Evolutionary conservation across 345 rosid genomes (phyloP), one percentile per base, ranked within the genome.

Genomic region (Arabis alpina): DNA sequence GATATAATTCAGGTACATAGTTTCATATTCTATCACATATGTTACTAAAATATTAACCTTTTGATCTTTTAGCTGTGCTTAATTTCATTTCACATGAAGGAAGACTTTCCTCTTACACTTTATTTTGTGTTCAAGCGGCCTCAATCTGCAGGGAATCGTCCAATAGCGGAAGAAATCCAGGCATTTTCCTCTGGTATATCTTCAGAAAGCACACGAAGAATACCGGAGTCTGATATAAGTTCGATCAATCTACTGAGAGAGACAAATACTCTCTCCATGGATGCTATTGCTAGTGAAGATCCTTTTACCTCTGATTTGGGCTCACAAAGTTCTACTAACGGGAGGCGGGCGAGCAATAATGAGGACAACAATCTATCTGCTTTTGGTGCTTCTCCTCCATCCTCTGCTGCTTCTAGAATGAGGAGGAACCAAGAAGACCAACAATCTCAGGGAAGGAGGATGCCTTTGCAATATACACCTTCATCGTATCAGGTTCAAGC

Each of bases 1-100:
- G 96, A 88, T 81, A 78, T 90, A 48, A 87, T 93, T 78, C 97
- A 93, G 92, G 98, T 93, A 82, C 65, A 54, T 52, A 34, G 63
- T 67, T 74, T 14, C 40, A 36, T 62, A 39, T 39, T 54, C 10
- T 39, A 5, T 36, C 49, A 40, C 53, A 19, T 19, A 63, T 45
- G 53, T 45, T 53, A 24, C 10, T 52, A 13, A 28, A 24, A 43
- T 39, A 13, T 58, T 23, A 16, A 27, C 4, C 2, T 34, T 37
- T 55, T 51, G 42, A 71, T 40, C 27, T 11, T 62, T 57, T 64
- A 2, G 45, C 52, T 62, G 19, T 6, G 53, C 24, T 65, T 64
- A 53, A 19, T 62, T 58, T 41, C 67, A 65, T 44, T 81, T 70
- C 62, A 76, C 78, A 41, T 84, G 77, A 63, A 89, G 89, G 84